A percentile compares a stretch with the other conserved stretches of the same genome.
Conservation (phyloP, 2,329 filamentous ascomycete genomes). For the Sporothrix inflata region DNA sequence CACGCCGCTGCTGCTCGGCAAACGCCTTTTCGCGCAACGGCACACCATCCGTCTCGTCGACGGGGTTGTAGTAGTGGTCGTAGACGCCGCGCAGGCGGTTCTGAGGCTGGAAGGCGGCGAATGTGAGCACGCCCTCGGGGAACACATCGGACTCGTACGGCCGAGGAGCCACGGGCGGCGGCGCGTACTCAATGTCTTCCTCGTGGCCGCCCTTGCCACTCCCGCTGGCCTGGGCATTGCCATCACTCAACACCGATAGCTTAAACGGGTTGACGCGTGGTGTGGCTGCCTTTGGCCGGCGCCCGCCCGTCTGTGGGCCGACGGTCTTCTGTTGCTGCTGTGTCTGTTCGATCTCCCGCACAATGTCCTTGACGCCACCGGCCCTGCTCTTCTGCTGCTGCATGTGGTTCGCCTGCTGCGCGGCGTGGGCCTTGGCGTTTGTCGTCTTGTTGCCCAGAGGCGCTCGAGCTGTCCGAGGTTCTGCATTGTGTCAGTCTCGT, state of each 20-base stretch:
- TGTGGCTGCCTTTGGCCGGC: conserved; percentile 62
- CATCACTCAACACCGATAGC: conserved; percentile 59
- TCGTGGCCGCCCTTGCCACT: conserved; percentile 51
- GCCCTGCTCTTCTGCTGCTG: conserved; percentile 24
- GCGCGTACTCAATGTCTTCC: conserved; percentile 87
- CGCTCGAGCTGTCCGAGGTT: conserved; percentile 68
- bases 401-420: conserved; percentile 49
- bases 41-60: conserved; percentile 66
- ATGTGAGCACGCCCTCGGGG: conserved; percentile 59
- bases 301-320: conserved; percentile 60
- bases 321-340: conserved; percentile 25
- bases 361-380: conserved; percentile 62
- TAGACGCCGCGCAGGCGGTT: conserved; percentile 66
- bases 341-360: conserved; percentile 65
- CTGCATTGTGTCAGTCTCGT: conserved; percentile 43
- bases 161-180: conserved; percentile 69
- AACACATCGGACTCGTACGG: conserved; percentile 73
- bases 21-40: conserved; percentile 64
- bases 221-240: conserved; percentile 41
- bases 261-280: conserved; percentile 59
- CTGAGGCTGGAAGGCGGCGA: conserved; percentile 60
- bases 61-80: conserved; percentile 61
- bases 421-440: conserved; percentile 71
- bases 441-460: conserved; percentile 94
- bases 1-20: conserved; percentile 55